These are phyloP conservation scores for Scytalidium sp. DNA, from an alignment of 2,329 filamentous ascomycete species.

Conservation along the genomic window DNA sequence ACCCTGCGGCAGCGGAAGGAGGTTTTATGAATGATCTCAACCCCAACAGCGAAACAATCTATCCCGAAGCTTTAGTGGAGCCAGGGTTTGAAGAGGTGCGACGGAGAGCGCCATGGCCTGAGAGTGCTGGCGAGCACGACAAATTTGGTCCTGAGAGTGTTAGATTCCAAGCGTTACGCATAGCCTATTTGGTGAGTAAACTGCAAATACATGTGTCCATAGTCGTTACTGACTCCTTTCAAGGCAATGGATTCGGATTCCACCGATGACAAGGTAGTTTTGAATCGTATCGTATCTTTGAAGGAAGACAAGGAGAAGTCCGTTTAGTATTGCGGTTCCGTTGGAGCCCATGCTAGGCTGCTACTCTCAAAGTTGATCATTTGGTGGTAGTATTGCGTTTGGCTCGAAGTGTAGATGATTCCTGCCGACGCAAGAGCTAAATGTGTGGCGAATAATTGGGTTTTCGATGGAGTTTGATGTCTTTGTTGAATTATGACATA, in stretches of 20 bases:
- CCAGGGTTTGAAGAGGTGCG: conserved; percentile 77
- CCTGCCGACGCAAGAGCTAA: no score
- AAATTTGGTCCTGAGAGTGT: conserved; percentile 69
- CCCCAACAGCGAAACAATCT: conserved; percentile 79
- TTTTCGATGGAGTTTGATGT: no score
- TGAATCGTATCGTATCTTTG: conserved; percentile 89
- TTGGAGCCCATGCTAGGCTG: no score
- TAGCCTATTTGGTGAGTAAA: conserved; percentile 56
- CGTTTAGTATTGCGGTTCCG: no score
- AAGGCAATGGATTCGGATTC: conserved; percentile 74
- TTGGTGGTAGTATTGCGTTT: no score
- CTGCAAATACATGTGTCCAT: no score
- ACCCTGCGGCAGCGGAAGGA: conserved; percentile 72
- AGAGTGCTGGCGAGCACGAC: conserved; percentile 64
- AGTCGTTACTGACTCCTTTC: neutral
- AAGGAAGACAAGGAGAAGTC: conserved; percentile 81
- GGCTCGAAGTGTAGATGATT: no score
- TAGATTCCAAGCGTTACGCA: conserved; percentile 86
- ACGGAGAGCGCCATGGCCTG: conserved; percentile 75
- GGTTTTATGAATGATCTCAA: conserved; percentile 85
- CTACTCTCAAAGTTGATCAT: no score
- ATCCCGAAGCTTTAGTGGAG: conserved; percentile 75
- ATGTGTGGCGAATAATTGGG: no score
- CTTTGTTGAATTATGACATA: no score
- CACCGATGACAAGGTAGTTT: conserved; percentile 73